phyloP scores from a whole-genome alignment of 1,139 yeast species.

The Sugiyamaella xylanicola region DNA sequence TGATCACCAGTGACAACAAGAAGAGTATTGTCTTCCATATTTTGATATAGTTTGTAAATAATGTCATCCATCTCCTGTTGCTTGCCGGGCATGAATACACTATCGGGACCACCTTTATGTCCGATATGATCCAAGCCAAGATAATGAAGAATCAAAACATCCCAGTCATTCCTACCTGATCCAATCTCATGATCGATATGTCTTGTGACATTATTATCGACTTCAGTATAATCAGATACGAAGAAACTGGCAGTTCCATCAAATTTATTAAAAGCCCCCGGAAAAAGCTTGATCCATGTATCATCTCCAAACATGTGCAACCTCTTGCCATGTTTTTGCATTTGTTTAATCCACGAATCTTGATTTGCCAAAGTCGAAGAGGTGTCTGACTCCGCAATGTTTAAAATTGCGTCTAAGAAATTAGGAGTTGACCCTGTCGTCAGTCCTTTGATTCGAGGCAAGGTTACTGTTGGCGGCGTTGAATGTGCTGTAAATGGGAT shows the following conservation, averaged over 20 bases:
- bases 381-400: constrained; percentile 88
- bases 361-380: constrained; percentile 73
- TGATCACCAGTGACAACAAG: constrained; percentile 89
- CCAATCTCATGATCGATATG: constrained; percentile 65
- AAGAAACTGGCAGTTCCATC: constrained; percentile 96
- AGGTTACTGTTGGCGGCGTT: constrained; percentile 94
- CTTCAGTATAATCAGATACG: constrained; percentile 92
- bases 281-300: constrained; percentile 92
- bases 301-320: constrained; percentile 95
- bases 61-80: constrained; percentile 84
- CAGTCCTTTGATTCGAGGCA: constrained; percentile 88
- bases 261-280: constrained; percentile 57
- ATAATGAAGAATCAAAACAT: constrained; percentile 83
- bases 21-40: constrained; percentile 58
- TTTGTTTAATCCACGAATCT: constrained; percentile 86
- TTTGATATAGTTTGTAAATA: constrained; percentile 54
- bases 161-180: constrained; percentile 56
- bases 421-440: constrained; percentile 97
- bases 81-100: constrained; percentile 76
- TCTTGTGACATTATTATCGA: constrained; percentile 89
- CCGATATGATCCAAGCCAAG: constrained; percentile 97
- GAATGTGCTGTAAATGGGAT: constrained; percentile 89
- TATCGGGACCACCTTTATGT: constrained; percentile 90
- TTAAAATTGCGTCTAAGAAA: constrained; percentile 89
- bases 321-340: constrained; percentile 48